A percentile compares a stretch with the other conserved stretches of the same genome.
These are phyloP conservation scores for Tolypocladium tropicale DNA, from an alignment of 2,329 filamentous ascomycete genomes.

Conservation along the genomic window DNA sequence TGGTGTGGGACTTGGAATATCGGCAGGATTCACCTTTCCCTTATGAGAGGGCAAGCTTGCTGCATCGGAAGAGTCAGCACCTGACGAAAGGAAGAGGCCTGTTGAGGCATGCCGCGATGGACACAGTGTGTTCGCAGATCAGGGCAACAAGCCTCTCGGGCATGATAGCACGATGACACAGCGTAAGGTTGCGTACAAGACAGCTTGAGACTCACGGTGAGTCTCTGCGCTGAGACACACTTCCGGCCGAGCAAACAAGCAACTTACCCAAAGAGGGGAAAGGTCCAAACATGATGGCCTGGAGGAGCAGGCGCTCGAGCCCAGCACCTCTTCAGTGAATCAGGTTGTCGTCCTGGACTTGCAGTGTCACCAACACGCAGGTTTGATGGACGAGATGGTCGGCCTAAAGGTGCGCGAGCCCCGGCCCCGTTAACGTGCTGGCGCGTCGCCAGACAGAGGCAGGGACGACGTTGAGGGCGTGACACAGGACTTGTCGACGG, in stretches of 20 bases:
- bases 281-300: constrained; percentile 31
- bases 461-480: background rate
- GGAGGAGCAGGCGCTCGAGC: background rate
- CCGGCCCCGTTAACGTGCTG: background rate
- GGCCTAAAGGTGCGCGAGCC: background rate
- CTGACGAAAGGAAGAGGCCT: constrained; percentile 7
- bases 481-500: background rate
- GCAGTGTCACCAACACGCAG: background rate
- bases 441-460: background rate
- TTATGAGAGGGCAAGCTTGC: constrained; percentile 17
- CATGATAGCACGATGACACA: too few species aligned
- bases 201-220: background rate
- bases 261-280: constrained; percentile 29
- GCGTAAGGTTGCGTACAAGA: background rate
- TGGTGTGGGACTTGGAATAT: constrained; percentile 47
- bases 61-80: constrained; percentile 9
- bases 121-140: background rate
- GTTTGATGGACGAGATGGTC: background rate
- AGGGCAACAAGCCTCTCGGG: background rate
- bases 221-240: background rate
- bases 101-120: constrained; percentile 1
- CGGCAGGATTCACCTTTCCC: constrained; percentile 30
- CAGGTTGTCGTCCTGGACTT: background rate
- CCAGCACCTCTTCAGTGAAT: background rate
- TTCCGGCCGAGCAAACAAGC: background rate